Evolutionary conservation across 192 early-diverging fungal genomes (phyloP), one percentile per base, ranked within the genome.

Genomic region (Podila verticillata): DNA sequence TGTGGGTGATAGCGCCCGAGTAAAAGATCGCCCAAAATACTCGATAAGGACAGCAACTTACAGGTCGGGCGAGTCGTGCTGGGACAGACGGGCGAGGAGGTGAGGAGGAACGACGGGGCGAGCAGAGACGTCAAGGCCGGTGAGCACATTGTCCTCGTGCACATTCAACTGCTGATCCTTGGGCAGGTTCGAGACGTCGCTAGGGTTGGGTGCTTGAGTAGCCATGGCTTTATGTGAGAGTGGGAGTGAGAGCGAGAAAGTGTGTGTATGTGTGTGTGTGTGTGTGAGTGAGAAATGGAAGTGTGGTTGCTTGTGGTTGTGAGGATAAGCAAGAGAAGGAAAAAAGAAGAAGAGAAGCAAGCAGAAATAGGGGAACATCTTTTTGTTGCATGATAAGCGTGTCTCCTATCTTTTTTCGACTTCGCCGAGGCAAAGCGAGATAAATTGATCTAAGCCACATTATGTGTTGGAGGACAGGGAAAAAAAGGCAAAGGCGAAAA

Each of bases 71-170:
- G 60, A 39, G 26, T 72, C 77, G 35, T 64, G 68, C 10, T 72
- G 70, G 0, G 67, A 65, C 3, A 80, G 48, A 24, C 77, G 49
- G 30, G 77, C 77, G 6, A 80, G 35, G 20, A 80, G 61, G 48
- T 80, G 77, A 17, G 77, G 66, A 24, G 77, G 77, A 24, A 80
- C 70, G 48, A 72, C 19, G 9, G 77, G 77, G 17, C 67, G 71
- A 24, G 60, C 66, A 20, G 63, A 30, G 28, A 80, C 35, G 20
- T 72, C 77, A 20, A 80, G 66, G 32, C 72, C 65, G 2, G 69
- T 61, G 3, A 80, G 77, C 24, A 80, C 30, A 36, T 59, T 65
- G 17, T 80, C 70, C 2, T 72, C 54, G 30, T 68, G 58, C 4
- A n/a, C 31, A 34, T 4, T 34, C 26, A 39, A 61, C 48, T 68